These are phyloP conservation scores for Starmerella stigmatis DNA, from an alignment of 805 yeast genomes.

Conservation along the genomic window DNA sequence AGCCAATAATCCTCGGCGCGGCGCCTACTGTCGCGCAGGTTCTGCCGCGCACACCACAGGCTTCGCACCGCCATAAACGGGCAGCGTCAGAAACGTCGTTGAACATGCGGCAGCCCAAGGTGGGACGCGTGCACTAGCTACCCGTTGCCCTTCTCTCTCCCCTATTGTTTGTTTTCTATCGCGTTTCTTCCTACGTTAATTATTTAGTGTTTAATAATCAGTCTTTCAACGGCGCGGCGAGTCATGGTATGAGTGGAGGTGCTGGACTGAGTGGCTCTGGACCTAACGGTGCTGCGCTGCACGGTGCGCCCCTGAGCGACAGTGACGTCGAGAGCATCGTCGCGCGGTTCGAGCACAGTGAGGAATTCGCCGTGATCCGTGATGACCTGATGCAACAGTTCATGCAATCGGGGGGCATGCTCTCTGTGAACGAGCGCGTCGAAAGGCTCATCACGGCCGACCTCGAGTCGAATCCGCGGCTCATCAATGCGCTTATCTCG, in stretches of 20 bases:
- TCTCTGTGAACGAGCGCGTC: constrained; percentile 1
- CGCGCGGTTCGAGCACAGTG: constrained; percentile 1
- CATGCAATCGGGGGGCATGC: background rate
- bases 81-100: background rate
- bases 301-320: background rate
- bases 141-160: too few relatives aligned
- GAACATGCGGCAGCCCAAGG: background rate
- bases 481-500: constrained; percentile 5
- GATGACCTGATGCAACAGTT: background rate
- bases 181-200: too few relatives aligned
- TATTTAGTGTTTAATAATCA: too few relatives aligned
- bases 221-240: too few relatives aligned
- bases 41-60: constrained; percentile 1
- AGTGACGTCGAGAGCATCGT: background rate
- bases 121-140: background rate
- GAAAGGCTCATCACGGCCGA: constrained; percentile 8
- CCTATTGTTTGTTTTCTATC: too few relatives aligned
- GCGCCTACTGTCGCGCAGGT: background rate
- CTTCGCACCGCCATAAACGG: constrained; percentile 3
- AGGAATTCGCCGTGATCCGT: background rate
- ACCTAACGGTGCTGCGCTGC: background rate
- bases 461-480: constrained; percentile 10
- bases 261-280: too few relatives aligned
- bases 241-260: too few relatives aligned
- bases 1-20: constrained; percentile 10